These are phyloP conservation scores for Synura sp. DNA, from an alignment of 352 stramenopile species.

Conservation along the genomic window DNA sequence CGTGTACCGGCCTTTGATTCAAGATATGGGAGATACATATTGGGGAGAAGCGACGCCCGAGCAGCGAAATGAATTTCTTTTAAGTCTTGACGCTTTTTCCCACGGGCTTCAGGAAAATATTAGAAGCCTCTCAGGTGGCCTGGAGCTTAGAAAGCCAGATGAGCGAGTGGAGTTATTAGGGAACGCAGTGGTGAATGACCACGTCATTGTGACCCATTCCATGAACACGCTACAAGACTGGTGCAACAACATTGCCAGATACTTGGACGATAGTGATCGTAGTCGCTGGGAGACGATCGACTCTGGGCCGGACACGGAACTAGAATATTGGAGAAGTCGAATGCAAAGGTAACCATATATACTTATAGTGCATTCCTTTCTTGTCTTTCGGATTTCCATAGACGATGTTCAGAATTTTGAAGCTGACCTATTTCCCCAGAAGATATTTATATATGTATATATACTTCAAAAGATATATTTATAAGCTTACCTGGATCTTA, in stretches of 20 bases:
- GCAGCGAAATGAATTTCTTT: constrained; percentile 33
- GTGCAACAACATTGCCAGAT: constrained; percentile 88
- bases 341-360: constrained; percentile 72
- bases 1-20: constrained; percentile 45
- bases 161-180: constrained; percentile 56
- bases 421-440: too few relatives aligned
- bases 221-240: constrained; percentile 82
- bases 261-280: constrained; percentile 77
- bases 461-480: too few relatives aligned
- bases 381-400: too few relatives aligned
- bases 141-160: constrained; percentile 77
- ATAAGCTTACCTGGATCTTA: too few relatives aligned
- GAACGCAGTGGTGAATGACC: constrained; percentile 59
- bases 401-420: too few relatives aligned
- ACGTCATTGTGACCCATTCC: constrained; percentile 65
- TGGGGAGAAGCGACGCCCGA: constrained; percentile 45
- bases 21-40: constrained; percentile 54
- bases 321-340: constrained; percentile 91
- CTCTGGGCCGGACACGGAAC: constrained; percentile 87
- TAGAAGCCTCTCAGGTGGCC: constrained; percentile 72
- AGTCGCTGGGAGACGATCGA: constrained; percentile 53
- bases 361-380: too few relatives aligned
- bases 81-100: constrained; percentile 63
- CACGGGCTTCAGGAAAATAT: constrained; percentile 76
- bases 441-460: too few relatives aligned